Base-by-base conservation (phyloP, 495 filamentous ascomycete genomes). In the Neurospora tetrasperma region DNA sequence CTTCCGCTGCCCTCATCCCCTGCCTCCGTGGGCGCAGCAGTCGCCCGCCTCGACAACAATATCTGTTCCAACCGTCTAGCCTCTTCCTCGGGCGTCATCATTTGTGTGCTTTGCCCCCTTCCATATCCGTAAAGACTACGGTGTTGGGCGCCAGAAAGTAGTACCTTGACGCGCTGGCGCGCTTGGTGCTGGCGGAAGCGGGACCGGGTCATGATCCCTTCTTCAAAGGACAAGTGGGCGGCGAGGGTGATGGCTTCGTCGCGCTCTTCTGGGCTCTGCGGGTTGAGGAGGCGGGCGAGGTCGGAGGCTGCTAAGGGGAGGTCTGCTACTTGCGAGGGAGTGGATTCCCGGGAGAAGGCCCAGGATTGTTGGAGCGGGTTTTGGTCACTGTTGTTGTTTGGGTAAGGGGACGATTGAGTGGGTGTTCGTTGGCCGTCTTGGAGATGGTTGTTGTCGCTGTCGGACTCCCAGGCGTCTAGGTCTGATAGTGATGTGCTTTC, bases 281-380 rank as follows among this genome's bases (percentile, higher is more conserved):
- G 96, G 76, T 97, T 87, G 2, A 99, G 89, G 0, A 98, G 89
- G n/a, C 88, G 86, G 9, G 95, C 92, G 12, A 99, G 87, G 70
- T 90, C 89, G 38, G 83, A 78, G 44, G 90, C 83, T 70, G 91
- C 89, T n/a, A 94, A 82, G 14, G 88, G 84, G 6, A 86, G 85
- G 71, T 94, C 92, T 14, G 83, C 76, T 8, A 88, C 74, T 0
- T 66, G 54, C 1, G 27, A 18, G 54, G 90, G 89, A 1, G 90
- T 89, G 14, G 82, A 75, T 74, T 90, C 89, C 6, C 89, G 85
- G 8, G 86, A 86, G 44, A 79, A 79, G 31, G 72, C 54, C 23
- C 59, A 20, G 41, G 43, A 27, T 38, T 66, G 54, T 66, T 66
- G 54, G 27, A 66, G 54, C 12, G 54, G 54, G 31, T 38, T 66